Evolutionary conservation across 164 flowering plant genomes (phyloP).

Genomic region (Sextonia rubra): DNA sequence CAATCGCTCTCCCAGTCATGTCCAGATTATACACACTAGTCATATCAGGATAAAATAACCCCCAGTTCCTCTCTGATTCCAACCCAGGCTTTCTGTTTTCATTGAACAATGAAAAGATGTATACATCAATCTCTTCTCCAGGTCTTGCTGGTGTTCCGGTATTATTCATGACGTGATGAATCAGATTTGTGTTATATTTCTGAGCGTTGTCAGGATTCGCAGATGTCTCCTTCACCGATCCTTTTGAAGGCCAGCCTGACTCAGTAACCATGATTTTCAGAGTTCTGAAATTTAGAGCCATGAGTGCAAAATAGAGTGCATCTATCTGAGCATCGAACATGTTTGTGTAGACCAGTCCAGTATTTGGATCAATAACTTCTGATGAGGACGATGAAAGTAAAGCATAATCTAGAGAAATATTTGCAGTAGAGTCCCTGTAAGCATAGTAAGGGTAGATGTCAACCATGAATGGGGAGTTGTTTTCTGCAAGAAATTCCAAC

Average conservation of each 20-base stretch:
- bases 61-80: conserved; percentile 99
- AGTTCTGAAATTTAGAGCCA: conserved; percentile 64
- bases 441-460: conserved; percentile 91
- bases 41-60: conserved; percentile 83
- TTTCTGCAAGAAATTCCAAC: conserved; percentile 82
- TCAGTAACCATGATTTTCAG: conserved; percentile 82
- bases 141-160: conserved; percentile 90
- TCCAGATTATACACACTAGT: conserved; percentile 77
- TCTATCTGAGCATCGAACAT: conserved; percentile 97
- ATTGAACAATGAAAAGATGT: conserved; percentile 84
- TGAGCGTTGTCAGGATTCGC: conserved; percentile 91
- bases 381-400: conserved; percentile 45
- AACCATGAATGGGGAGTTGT: conserved; percentile 86
- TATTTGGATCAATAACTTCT: conserved; percentile 87
- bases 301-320: conserved; percentile 76
- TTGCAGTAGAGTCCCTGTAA: conserved; percentile 56
- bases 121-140: conserved; percentile 67
- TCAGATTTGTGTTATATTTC: conserved; percentile 75
- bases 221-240: conserved; percentile 77
- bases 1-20: conserved; percentile 58
- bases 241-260: conserved; percentile 98
- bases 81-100: conserved; percentile 91
- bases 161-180: conserved; percentile 68
- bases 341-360: conserved; percentile 80
- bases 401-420: conserved; percentile 80